These are phyloP conservation scores for Rhipidocladum racemiflorum DNA, from an alignment of 176 grass and related monocot species.

Conservation along the genomic window DNA sequence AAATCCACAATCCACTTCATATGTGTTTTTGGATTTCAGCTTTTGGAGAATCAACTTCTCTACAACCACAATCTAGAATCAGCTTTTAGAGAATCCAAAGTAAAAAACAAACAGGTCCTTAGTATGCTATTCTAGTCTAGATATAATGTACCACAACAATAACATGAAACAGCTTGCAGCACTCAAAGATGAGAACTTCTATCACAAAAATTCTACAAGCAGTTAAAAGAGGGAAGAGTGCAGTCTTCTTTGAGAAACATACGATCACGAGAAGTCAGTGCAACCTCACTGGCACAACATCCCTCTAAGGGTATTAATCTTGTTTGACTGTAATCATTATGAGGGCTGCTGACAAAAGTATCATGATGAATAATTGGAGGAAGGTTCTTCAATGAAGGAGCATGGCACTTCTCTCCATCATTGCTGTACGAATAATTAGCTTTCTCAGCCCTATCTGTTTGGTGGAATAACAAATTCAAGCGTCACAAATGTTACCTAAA, in stretches of 20 bases:
- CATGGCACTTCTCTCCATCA: slow-evolving; percentile 65
- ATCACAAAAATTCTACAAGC: slow-evolving; percentile 8
- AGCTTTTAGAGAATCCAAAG: too few relatives aligned
- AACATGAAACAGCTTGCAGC: background rate
- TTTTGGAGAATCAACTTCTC: too few relatives aligned
- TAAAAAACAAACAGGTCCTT: too few relatives aligned
- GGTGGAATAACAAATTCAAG: slow-evolving; percentile 26
- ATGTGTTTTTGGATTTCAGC: too few relatives aligned
- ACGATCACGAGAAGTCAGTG: slow-evolving; percentile 62
- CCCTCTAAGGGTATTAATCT: slow-evolving; percentile 59
- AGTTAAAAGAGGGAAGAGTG: background rate
- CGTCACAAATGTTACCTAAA: background rate
- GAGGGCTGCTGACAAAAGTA: slow-evolving; percentile 37
- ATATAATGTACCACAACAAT: slow-evolving; percentile 6
- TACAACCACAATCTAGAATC: too few relatives aligned
- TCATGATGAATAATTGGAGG: slow-evolving; percentile 57
- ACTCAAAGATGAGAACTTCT: background rate
- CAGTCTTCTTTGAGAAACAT: slow-evolving; percentile 32
- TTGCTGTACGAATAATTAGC: slow-evolving; percentile 46
- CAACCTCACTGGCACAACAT: slow-evolving; percentile 62
- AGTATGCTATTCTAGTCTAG: too few relatives aligned
- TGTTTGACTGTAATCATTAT: slow-evolving; percentile 48
- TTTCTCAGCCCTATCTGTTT: slow-evolving; percentile 62
- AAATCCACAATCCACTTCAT: too few relatives aligned
- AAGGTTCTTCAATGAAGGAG: slow-evolving; percentile 58